A percentile compares a stretch with the other conserved stretches of the same genome.
These are phyloP conservation scores for Discostella pseudostelligera DNA, from an alignment of 108 stramenopile genomes.

Conservation along the genomic window DNA sequence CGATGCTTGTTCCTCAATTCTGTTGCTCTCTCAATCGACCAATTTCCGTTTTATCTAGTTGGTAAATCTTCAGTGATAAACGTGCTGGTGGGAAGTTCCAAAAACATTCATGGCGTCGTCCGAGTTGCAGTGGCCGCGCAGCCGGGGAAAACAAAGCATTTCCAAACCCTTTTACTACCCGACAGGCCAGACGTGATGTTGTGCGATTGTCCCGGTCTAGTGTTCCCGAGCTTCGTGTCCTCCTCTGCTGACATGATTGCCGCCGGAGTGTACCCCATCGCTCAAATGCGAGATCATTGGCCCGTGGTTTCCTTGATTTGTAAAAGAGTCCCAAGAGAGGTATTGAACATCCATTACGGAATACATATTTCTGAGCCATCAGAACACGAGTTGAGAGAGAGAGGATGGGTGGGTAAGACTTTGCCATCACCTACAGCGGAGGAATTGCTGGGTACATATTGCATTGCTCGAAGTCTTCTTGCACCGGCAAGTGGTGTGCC, in stretches of 20 bases:
- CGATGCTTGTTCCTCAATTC: constrained; percentile 6
- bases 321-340: constrained; percentile 85
- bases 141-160: constrained; percentile 99
- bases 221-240: constrained; percentile 98
- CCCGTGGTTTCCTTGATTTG: constrained; percentile 89
- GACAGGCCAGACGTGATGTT: constrained; percentile 85
- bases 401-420: constrained; percentile 35
- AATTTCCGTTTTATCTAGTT: constrained; percentile 73
- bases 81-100: constrained; percentile 89
- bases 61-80: constrained; percentile 98
- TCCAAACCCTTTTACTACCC: constrained; percentile 95
- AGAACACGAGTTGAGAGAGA: constrained; percentile 57
- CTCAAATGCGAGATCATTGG: constrained; percentile 96
- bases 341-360: constrained; percentile 89
- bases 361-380: constrained; percentile 80
- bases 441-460: constrained; percentile 87
- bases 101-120: constrained; percentile 81
- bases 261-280: constrained; percentile 96
- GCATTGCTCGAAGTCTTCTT: constrained; percentile 87
- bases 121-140: constrained; percentile 96
- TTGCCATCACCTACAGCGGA: constrained; percentile 81
- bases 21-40: too few relatives aligned
- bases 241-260: constrained; percentile 94
- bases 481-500: constrained; percentile 89
- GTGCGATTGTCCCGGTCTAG: constrained; percentile 99